Conservation (phyloP, 805 yeast species). For the Kazachstania viticola region DNA sequence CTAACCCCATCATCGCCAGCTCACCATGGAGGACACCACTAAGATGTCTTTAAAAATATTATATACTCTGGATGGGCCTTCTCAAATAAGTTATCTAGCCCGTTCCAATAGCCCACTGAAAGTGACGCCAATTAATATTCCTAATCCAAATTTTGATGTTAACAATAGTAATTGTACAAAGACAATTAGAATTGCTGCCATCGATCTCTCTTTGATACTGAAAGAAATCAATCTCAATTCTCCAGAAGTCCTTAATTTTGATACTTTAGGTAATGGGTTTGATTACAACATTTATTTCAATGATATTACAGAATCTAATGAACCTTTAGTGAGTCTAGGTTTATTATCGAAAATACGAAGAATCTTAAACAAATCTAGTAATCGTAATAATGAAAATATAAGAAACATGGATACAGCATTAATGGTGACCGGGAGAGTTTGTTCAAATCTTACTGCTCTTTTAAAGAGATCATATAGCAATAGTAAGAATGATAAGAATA, state of each 20-base stretch:
- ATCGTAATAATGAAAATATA: conserved; percentile 5
- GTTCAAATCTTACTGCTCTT: conserved; percentile 26
- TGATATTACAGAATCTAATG: conserved; percentile 26
- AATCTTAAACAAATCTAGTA: conserved; percentile 4
- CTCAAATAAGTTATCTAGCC: conserved; percentile 21
- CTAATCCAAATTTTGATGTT: conserved; percentile 10
- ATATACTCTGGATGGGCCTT: conserved; percentile 21
- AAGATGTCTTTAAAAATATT: conserved; percentile 26
- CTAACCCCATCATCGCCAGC: no score
- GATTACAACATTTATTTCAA: conserved; percentile 27
- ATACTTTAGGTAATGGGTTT: conserved; percentile 7
- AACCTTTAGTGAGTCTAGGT: conserved; percentile 27
- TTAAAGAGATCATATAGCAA: conserved; percentile 19
- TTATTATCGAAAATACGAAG: conserved; percentile 23
- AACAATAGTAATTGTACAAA: conserved; percentile 3
- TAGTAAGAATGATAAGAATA: conserved; percentile 8
- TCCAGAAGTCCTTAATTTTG: conserved; percentile 22
- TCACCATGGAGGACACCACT: conserved; percentile 16
- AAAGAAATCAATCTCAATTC: conserved; percentile 23
- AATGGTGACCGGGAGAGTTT: conserved; percentile 26
- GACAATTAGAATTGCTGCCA: conserved; percentile 20
- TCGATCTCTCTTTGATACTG: conserved; percentile 16
- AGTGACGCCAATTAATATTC: conserved; percentile 19
- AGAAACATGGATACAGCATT: conserved; percentile 14
- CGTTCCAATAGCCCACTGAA: conserved; percentile 20